These are phyloP conservation scores for Hemileccinum rubropunctum DNA, from an alignment of 768 basidiomycete species.

Conservation along the genomic window DNA sequence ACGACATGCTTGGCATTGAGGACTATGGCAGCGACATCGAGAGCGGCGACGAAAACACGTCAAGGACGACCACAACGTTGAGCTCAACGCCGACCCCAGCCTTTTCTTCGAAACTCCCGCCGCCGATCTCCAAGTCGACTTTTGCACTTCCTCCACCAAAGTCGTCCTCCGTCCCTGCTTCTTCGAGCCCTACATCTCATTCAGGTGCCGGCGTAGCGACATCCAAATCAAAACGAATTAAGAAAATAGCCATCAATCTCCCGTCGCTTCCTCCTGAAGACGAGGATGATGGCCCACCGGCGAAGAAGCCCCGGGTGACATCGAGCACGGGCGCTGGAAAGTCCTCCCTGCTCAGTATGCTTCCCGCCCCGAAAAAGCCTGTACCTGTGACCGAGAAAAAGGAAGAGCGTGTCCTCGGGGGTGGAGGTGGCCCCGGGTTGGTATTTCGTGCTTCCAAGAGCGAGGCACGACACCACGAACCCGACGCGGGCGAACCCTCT, in stretches of 20 bases:
- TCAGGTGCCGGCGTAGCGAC: conserved; percentile 13
- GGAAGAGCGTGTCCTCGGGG: conserved; percentile 60
- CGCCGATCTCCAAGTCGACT: conserved; percentile 29
- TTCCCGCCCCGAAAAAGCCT: conserved; percentile 68
- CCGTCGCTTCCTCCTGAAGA: conserved; percentile 32
- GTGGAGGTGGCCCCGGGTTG: conserved; percentile 58
- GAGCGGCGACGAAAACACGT: conserved; percentile 43
- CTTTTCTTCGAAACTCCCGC: conserved; percentile 18
- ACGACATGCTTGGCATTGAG: conserved; percentile 69
- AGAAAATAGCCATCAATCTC: conserved; percentile 42
- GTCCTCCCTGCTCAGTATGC: conserved; percentile 68
- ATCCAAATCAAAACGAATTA: conserved; percentile 40
- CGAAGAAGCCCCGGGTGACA: conserved; percentile 56
- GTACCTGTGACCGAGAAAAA: conserved; percentile 36
- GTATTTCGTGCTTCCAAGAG: conserved; percentile 46
- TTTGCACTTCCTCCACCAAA: conserved; percentile 38
- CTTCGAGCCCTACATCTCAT: conserved; percentile 8
- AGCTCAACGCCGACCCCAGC: too few species aligned
- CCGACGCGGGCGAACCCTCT: conserved; percentile 20
- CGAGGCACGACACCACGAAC: conserved; percentile 5
- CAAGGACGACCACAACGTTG: conserved; percentile 4
- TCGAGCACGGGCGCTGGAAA: conserved; percentile 47
- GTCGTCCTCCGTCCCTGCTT: conserved; percentile 28
- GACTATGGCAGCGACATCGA: conserved; percentile 75
- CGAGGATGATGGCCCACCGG: conserved; percentile 51